Evolutionary conservation across 176 grass and related monocot genomes (phyloP), one percentile per base, ranked within the genome.

Genomic region (Oropetium thomaeum): DNA sequence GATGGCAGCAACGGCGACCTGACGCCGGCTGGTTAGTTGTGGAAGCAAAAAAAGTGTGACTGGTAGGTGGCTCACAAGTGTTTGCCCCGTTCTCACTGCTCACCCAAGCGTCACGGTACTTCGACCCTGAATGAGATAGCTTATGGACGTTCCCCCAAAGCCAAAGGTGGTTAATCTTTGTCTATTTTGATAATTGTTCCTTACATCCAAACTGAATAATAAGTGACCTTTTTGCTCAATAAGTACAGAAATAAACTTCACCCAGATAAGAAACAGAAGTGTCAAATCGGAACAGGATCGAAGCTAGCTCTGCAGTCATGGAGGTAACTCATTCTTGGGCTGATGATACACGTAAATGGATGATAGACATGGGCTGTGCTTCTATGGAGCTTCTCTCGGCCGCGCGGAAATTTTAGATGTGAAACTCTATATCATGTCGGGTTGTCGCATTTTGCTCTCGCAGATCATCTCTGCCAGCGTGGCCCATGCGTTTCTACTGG

Each of bases 11-110:
- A 10, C 63, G 12, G 22, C 48, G 76, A 57, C 34, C 14, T 78
- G 57, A 42, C 8, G 70, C 40, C 7, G 23, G 10, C 1, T 57
- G 23, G 39, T 37, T 26, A 15, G 44, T 64, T 57, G 84, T 33
- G 64, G 74, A 32, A 59, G 77, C 10, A 45, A 69, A 79, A 69
- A 79, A 69, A 7, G 81, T 52, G 34, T 63, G 74, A 75, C 33
- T 73, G 77, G 67, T 79, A 48, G 80, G 86, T 88, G 19, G 81
- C 62, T 88, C 86, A 58, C 65, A 55, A 33, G 69, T 58, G 66
- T 9, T 74, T 74, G 80, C 41, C 33, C 45, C 60, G 34, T 61
- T 61, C 32, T 67, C 51, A 55, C 60, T 29, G 63, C 42, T 70
- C 45, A 63, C 58, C 25, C 25, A 14, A 47, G 41, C 68, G 20